Evolutionary conservation across 2,329 filamentous ascomycete genomes (phyloP).

Genomic region (Colletotrichum zoysiae): DNA sequence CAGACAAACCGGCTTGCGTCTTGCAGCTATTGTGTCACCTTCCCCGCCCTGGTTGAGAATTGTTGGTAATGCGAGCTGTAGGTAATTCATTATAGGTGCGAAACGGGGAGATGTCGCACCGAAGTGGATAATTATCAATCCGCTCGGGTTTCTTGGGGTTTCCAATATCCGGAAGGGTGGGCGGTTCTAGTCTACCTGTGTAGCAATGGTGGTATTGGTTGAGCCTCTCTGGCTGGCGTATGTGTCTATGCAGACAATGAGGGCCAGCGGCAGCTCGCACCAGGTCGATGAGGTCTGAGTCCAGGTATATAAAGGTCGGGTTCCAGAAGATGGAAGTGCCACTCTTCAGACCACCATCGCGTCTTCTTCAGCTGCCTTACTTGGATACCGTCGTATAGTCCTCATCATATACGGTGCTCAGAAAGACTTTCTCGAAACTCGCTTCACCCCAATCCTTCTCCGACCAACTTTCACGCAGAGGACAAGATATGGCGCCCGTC

Average conservation of each 20-base stretch:
- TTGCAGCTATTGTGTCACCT: neutral
- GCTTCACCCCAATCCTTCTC: neutral
- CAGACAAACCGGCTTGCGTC: neutral
- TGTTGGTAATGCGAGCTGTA: neutral
- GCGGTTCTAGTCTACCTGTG: too few species aligned
- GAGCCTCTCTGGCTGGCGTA: neutral
- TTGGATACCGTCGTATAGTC: neutral
- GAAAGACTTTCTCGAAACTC: neutral
- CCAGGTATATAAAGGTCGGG: neutral
- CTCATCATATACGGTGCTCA: too few species aligned
- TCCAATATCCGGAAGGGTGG: neutral
- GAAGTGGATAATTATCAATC: neutral
- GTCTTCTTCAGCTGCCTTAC: neutral
- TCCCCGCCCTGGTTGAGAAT: neutral
- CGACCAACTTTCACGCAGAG: neutral
- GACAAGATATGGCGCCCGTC: conserved; percentile 31
- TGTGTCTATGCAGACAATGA: neutral
- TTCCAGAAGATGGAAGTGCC: neutral
- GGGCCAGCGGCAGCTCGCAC: neutral
- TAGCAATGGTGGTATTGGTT: too few species aligned
- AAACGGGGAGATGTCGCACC: neutral
- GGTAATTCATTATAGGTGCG: neutral
- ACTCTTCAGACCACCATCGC: neutral
- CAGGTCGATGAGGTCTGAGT: neutral
- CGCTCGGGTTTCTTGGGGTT: neutral